phyloP scores from a whole-genome alignment of 169 alveolate species.

The Plasmodium blacklocki region DNA sequence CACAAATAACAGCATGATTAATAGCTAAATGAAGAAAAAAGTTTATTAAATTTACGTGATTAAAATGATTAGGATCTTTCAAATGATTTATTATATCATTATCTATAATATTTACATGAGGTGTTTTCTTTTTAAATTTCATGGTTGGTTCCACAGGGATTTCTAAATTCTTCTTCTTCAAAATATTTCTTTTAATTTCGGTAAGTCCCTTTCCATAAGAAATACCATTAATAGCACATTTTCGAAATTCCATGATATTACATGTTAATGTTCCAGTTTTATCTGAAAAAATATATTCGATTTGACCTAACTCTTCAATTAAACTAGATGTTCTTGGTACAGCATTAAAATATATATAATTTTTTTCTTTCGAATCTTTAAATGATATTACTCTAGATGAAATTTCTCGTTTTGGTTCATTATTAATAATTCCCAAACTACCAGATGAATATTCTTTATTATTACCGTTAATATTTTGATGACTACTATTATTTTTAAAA shows the following conservation, averaged over 20 bases:
- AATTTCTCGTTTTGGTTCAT: conserved; percentile 1
- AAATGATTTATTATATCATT: conserved; percentile 78
- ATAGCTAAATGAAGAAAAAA: conserved; percentile 83
- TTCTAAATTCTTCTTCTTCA: conserved; percentile 78
- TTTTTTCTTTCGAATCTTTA: conserved; percentile 54
- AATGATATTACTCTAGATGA: conserved; percentile 28
- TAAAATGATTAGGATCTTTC: conserved; percentile 79
- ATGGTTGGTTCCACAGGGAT: conserved; percentile 79
- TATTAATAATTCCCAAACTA: neutral
- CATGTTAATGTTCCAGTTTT: conserved; percentile 97
- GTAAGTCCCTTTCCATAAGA: conserved; percentile 88
- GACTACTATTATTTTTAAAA: conserved; percentile 6
- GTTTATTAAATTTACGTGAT: conserved; percentile 80
- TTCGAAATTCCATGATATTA: conserved; percentile 92
- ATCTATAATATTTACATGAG: conserved; percentile 85
- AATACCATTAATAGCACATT: conserved; percentile 85
- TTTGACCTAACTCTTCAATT: conserved; percentile 97
- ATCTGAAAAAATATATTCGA: conserved; percentile 93
- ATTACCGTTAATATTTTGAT: neutral
- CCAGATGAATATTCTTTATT: neutral
- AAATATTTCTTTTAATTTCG: conserved; percentile 81
- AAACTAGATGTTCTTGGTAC: conserved; percentile 92
- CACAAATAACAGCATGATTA: conserved; percentile 83
- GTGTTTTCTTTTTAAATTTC: conserved; percentile 71
- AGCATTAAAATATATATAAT: conserved; percentile 79